Conservation (phyloP, 1,139 yeast genomes). For the Yamadazyma sp. region DNA sequence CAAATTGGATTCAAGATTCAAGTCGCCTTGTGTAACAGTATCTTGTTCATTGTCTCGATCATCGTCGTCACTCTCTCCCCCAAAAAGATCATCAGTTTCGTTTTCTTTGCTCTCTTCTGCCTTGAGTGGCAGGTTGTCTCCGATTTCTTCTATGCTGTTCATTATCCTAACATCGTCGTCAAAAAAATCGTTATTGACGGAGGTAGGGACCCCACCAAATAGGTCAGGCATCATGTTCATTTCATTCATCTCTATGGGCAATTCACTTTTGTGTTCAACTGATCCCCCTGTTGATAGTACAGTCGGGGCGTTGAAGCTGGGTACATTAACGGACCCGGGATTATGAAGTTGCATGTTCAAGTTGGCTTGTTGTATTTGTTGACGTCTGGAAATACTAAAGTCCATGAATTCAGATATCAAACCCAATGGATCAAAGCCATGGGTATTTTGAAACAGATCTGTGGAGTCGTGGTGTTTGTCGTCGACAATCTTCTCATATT, state of each 20-base stretch:
- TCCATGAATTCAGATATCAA: slow-evolving; percentile 40
- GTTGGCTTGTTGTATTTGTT: slow-evolving; percentile 13
- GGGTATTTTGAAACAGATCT: slow-evolving; percentile 9
- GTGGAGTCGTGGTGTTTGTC: neutral
- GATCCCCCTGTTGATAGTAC: slow-evolving; percentile 29
- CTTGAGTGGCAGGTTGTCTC: slow-evolving; percentile 40
- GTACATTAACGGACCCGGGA: slow-evolving; percentile 8
- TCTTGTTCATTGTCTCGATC: slow-evolving; percentile 5
- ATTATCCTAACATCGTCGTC: slow-evolving; percentile 12
- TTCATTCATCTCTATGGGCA: slow-evolving; percentile 18
- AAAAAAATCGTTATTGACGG: slow-evolving; percentile 21
- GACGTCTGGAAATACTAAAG: slow-evolving; percentile 28
- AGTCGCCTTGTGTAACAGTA: slow-evolving; percentile 4
- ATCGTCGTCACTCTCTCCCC: slow-evolving; percentile 28
- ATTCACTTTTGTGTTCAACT: slow-evolving; percentile 21
- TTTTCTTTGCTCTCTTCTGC: slow-evolving; percentile 16
- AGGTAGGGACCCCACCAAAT: slow-evolving; percentile 22
- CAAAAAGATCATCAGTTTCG: slow-evolving; percentile 43
- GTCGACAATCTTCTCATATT: slow-evolving; percentile 17
- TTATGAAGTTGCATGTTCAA: slow-evolving; percentile 6
- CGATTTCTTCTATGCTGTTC: slow-evolving; percentile 22
- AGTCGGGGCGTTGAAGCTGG: slow-evolving; percentile 28
- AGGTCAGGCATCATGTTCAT: slow-evolving; percentile 22
- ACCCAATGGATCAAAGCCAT: slow-evolving; percentile 28
- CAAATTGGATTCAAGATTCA: neutral